Conservation (phyloP, 192 early-diverging fungal species). For the Gamsiella multidivaricata region DNA sequence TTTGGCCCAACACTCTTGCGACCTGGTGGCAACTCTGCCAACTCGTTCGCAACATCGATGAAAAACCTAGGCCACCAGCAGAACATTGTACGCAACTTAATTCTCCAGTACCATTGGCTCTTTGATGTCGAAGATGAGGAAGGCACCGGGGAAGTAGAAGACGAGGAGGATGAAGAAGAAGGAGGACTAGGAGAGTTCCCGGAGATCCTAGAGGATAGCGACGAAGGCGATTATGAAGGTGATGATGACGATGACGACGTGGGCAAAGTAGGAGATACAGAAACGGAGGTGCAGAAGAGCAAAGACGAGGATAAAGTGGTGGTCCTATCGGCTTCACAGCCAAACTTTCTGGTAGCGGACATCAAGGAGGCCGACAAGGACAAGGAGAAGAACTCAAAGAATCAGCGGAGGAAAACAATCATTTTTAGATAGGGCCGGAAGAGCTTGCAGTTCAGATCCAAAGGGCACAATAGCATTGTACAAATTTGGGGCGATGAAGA, state of each 20-base stretch:
- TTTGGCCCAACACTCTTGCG: slow-evolving; percentile 93
- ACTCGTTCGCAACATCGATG: slow-evolving; percentile 72
- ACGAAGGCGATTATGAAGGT: slow-evolving; percentile 29
- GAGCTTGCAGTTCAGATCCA: too few species aligned
- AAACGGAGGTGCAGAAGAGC: neutral
- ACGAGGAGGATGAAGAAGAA: slow-evolving; percentile 17
- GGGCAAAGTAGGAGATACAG: neutral
- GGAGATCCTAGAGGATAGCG: slow-evolving; percentile 36
- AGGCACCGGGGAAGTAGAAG: slow-evolving; percentile 6
- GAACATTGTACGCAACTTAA: slow-evolving; percentile 77
- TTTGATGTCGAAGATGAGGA: slow-evolving; percentile 77
- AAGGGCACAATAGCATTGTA: too few species aligned
- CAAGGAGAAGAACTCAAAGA: slow-evolving; percentile 8
- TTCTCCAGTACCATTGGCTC: slow-evolving; percentile 81
- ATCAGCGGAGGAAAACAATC: slow-evolving; percentile 34
- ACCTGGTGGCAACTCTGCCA: slow-evolving; percentile 64
- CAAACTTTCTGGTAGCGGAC: neutral
- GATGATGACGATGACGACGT: slow-evolving; percentile 1
- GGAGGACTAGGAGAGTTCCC: slow-evolving; percentile 26
- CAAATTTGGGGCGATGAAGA: too few species aligned
- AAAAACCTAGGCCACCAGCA: slow-evolving; percentile 79
- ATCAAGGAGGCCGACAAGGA: neutral
- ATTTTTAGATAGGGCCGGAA: slow-evolving; percentile 25
- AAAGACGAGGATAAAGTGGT: neutral
- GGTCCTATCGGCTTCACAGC: neutral